phyloP scores from a whole-genome alignment of 495 filamentous ascomycete species.

The Penicillium daleae region DNA sequence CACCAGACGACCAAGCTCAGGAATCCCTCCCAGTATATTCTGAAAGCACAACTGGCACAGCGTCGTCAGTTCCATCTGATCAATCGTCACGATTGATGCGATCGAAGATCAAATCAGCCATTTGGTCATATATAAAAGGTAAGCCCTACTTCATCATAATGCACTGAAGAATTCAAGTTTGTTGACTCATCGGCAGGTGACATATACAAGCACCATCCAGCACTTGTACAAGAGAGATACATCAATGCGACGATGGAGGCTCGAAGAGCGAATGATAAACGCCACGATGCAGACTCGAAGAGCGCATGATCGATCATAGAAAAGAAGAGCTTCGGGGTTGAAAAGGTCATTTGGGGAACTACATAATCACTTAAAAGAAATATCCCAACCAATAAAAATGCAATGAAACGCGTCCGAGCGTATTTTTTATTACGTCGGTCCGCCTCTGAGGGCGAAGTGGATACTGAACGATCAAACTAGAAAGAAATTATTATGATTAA shows the following conservation, averaged over 20 bases:
- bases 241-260: neutral
- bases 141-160: neutral
- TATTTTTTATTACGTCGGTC: neutral
- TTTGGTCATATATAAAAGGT: neutral
- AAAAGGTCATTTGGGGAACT: neutral
- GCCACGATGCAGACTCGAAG: too few species aligned
- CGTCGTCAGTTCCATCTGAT: neutral
- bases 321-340: neutral
- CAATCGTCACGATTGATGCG: neutral
- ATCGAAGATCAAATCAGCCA: conserved; percentile 2
- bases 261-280: too few species aligned
- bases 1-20: neutral
- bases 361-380: neutral
- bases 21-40: neutral
- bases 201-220: conserved; percentile 5
- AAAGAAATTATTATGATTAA: neutral
- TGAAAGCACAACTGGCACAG: neutral
- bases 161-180: neutral
- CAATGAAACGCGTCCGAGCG: neutral
- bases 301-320: neutral
- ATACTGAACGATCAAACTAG: neutral
- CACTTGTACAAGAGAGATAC: neutral
- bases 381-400: neutral
- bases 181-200: neutral
- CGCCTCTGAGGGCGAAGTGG: neutral